Evolutionary conservation across 1,284 basidiomycete genomes (phyloP), one percentile per base, ranked within the genome.

Genomic region (Cutaneotrichosporon cyanovorans): DNA sequence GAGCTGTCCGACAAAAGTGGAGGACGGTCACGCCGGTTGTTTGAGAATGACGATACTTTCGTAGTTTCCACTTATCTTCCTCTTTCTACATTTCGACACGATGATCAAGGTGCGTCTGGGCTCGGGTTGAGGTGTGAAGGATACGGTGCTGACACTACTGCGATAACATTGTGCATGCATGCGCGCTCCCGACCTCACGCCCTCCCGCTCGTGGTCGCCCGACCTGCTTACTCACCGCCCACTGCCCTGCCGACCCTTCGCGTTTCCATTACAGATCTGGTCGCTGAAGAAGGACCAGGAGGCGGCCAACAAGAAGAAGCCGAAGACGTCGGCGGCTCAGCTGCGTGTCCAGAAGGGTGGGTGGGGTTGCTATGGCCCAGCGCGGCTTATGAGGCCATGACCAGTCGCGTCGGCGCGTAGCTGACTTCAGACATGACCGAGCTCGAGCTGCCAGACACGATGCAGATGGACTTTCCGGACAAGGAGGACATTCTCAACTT

Each of bases 341-440:
- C 85, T 99, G 66, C 83, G 93, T 46, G 91, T 97, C 14, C 95
- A 98, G 78, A 99, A 98, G 78, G 93, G 93, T 91, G 56, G 50
- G 77, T 63, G 15, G 12, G 20, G n/a, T 19, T 15, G 14, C 33
- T 46, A 15, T 5, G 23, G 21, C 37, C 14, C n/a, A 15, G 19
- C 28, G 16, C 33, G 28, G 32, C 21, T 16, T 20, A 25, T 31
- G 16, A 23, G 22, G 16, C 5, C 25, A 3, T 14, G 28, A 3
- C 16, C 15, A 18, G 28, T 28, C 19, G 15, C 8, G 7, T 23
- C 11, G 6, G 5, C 32, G n/a, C 36, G 16, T 28, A n/a, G 15
- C 45, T 42, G 22, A 40, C 37, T 2, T 19, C 48, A 97, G 95
- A 98, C 70, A 70, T 98, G 55, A 96, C 95, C 23, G 95, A 99